Conservation (phyloP, 2,329 filamentous ascomycete genomes). For the Aspergillus neotritici region DNA sequence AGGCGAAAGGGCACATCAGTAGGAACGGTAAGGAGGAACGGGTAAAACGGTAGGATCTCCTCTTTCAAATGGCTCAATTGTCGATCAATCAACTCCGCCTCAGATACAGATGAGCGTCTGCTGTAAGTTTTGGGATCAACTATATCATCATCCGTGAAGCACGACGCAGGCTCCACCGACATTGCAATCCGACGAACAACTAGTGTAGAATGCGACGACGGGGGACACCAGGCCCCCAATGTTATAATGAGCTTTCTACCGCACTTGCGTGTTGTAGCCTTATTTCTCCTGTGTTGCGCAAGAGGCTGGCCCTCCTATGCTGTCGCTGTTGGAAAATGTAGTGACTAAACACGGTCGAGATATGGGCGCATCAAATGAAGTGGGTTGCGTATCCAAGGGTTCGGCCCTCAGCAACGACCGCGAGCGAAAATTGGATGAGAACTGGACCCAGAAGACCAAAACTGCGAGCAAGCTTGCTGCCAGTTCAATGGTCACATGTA, state of each 20-base stretch:
- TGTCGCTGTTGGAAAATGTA: too few relatives aligned
- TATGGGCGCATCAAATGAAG: too few relatives aligned
- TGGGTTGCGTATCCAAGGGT: too few relatives aligned
- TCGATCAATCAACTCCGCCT: conserved; percentile 28
- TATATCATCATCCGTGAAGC: conserved; percentile 23
- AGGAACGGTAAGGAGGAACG: conserved; percentile 44
- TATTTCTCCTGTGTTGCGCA: too few relatives aligned
- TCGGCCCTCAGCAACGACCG: too few relatives aligned
- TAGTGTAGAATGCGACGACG: background rate
- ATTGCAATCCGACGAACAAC: conserved; percentile 30
- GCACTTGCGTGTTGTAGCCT: background rate
- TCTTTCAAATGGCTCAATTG: conserved; percentile 38
- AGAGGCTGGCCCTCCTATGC: too few relatives aligned
- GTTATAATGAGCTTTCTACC: background rate
- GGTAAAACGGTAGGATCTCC: conserved; percentile 39
- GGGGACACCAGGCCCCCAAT: background rate
- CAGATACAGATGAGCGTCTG: conserved; percentile 17
- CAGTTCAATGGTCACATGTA: too few relatives aligned
- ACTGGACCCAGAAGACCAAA: too few relatives aligned
- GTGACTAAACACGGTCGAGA: too few relatives aligned
- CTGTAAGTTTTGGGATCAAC: conserved; percentile 19
- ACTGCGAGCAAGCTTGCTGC: too few relatives aligned
- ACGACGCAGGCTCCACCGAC: conserved; percentile 33
- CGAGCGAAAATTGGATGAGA: too few relatives aligned
- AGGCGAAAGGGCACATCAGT: conserved; percentile 43